Base-by-base conservation (phyloP, 805 yeast genomes). In the Kodamaea jinghongensis region DNA sequence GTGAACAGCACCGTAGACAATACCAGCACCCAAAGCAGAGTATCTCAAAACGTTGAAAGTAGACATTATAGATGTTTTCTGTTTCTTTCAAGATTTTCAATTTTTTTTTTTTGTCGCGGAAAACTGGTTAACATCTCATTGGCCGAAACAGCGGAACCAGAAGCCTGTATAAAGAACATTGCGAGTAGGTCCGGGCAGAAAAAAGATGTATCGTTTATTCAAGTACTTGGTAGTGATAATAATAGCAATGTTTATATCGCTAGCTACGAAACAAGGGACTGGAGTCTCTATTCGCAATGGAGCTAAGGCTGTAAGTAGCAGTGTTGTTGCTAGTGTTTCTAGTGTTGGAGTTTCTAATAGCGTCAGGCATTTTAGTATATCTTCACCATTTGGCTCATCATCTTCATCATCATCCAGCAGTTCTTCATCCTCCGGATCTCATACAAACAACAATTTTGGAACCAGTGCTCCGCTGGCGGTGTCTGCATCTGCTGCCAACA, bases 1-100 rank as follows among this genome's bases (percentile, higher is more conserved):
- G 75, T 88, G 96, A 64, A 76, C 76, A 49, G 88, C 86, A 54
- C 99, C 99, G 70, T 86, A 87, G 46, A 79, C 75, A 43, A 90
- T 72, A 65, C 99, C 99, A 52, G 87, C 79, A 39, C 86, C 91
- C 52, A 91, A 77, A 40, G 95, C 83, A 52, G 95, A 73, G 82
- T 93, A 91, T 82, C 98, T 87, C 61, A 90, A 78, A 59, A 90
- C 89, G 84, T 85, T 69, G 55, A 69, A 64, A 33, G 56, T 50
- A 38, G 70, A 63, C 70, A 65, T 65, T 33, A 31, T 42, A 33
- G 38, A 6, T 17, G 36, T 31, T 26, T 26, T 30, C n/a, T 30
- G 27, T 41, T 31, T 38, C 26, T 17, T 26, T 16, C 34, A 14
- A 27, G 22, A 14, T 41, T 37, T 17, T 38, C 32, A 22, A 17